phyloP scores from a whole-genome alignment of 208 protist species.

The Naegleria gruberi region DNA sequence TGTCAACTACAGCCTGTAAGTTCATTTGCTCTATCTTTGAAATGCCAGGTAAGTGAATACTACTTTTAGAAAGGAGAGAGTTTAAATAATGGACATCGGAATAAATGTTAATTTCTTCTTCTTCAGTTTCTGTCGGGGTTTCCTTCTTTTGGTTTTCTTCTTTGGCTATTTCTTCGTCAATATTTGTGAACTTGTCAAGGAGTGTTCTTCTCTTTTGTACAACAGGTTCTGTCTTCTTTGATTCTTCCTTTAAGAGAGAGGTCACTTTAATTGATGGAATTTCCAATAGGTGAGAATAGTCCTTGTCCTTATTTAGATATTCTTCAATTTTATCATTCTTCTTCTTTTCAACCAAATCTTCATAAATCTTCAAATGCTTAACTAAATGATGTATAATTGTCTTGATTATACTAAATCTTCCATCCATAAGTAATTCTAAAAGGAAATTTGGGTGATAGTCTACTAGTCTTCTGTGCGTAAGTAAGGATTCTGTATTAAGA shows the following conservation, averaged over 20 bases:
- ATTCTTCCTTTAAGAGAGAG: neutral
- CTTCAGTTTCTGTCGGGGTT: neutral
- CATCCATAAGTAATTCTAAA: neutral
- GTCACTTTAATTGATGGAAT: neutral
- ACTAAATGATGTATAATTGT: neutral
- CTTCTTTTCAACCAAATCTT: neutral
- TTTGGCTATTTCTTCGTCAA: neutral
- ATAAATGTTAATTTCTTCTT: neutral
- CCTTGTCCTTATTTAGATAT: neutral
- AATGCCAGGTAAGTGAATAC: neutral
- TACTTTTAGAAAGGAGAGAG: neutral
- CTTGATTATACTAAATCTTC: neutral
- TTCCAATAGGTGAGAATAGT: neutral
- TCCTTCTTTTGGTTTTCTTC: neutral
- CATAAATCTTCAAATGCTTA: neutral
- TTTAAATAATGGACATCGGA: neutral
- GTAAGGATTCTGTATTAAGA: neutral
- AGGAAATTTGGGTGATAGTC: slow-evolving; percentile 18
- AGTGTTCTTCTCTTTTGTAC: neutral
- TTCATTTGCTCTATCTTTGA: neutral
- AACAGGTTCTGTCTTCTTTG: neutral
- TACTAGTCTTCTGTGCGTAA: neutral
- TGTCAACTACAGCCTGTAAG: neutral
- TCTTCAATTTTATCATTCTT: neutral
- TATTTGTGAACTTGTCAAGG: neutral